phyloP scores from a whole-genome alignment of 768 basidiomycete species.

The Podaxis sp. region DNA sequence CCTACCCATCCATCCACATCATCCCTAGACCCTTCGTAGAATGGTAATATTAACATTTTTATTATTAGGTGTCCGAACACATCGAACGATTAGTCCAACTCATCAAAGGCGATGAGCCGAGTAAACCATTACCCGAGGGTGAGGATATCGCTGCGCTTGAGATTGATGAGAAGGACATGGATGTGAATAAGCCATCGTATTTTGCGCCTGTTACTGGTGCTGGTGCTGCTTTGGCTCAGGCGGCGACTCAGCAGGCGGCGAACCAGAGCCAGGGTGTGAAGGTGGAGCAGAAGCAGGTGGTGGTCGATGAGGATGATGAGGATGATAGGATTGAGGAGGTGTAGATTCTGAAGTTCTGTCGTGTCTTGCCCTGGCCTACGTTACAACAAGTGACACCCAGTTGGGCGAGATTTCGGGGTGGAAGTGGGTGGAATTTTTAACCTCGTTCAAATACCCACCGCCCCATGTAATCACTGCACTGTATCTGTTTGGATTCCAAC shows the following conservation, averaged over 20 bases:
- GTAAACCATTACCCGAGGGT: constrained; percentile 41
- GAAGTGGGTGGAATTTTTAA: no score
- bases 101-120: constrained; percentile 76
- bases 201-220: constrained; percentile 14
- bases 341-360: constrained; percentile 29
- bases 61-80: constrained; percentile 72
- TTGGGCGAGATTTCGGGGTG: no score
- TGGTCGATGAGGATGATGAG: constrained; percentile 46
- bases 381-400: no score
- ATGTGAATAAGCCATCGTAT: constrained; percentile 20
- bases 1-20: neutral
- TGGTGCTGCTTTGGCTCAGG: constrained; percentile 20
- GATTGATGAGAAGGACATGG: constrained; percentile 17
- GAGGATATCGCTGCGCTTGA: constrained; percentile 27
- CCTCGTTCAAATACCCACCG: no score
- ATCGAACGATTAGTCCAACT: constrained; percentile 87
- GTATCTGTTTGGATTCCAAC: no score
- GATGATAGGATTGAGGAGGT: constrained; percentile 79
- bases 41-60: neutral
- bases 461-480: no score
- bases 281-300: constrained; percentile 11
- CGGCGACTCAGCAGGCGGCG: neutral
- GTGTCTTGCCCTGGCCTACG: no score
- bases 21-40: neutral
- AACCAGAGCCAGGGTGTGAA: neutral